Evolutionary conservation across 805 yeast genomes (phyloP).

Genomic region (Pichia exigua): DNA sequence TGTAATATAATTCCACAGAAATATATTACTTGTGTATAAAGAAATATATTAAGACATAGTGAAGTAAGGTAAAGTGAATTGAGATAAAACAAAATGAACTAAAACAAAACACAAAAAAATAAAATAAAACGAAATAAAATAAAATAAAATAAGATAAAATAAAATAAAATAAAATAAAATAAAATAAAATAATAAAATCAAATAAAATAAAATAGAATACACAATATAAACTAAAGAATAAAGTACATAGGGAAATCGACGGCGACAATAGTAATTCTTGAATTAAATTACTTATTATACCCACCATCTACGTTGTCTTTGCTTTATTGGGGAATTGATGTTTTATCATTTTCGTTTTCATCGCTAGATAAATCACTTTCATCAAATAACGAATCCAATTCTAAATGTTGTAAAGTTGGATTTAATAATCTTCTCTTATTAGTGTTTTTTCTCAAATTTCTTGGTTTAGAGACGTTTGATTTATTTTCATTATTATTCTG

Average conservation of each 20-base stretch:
- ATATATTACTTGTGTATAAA: too few relatives aligned
- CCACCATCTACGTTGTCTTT: neutral
- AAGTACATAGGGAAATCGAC: neutral
- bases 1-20: too few relatives aligned
- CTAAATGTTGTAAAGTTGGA: constrained; percentile 16
- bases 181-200: too few relatives aligned
- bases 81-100: too few relatives aligned
- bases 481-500: neutral
- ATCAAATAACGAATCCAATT: constrained; percentile 8
- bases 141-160: too few relatives aligned
- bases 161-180: too few relatives aligned
- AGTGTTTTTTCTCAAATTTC: neutral
- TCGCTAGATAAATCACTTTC: constrained; percentile 1
- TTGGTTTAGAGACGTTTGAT: constrained; percentile 7
- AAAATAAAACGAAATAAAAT: too few relatives aligned
- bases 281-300: too few relatives aligned
- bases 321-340: neutral
- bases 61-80: too few relatives aligned
- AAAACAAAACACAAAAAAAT: too few relatives aligned
- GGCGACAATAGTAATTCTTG: too few relatives aligned
- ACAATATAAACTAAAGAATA: neutral
- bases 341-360: neutral
- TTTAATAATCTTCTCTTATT: constrained; percentile 8
- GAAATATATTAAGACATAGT: too few relatives aligned
- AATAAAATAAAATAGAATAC: neutral